Evolutionary conservation across 2,329 filamentous ascomycete species (phyloP), one percentile per base, ranked within the genome.

Genomic region (Proliferodiscus dingleyae): DNA sequence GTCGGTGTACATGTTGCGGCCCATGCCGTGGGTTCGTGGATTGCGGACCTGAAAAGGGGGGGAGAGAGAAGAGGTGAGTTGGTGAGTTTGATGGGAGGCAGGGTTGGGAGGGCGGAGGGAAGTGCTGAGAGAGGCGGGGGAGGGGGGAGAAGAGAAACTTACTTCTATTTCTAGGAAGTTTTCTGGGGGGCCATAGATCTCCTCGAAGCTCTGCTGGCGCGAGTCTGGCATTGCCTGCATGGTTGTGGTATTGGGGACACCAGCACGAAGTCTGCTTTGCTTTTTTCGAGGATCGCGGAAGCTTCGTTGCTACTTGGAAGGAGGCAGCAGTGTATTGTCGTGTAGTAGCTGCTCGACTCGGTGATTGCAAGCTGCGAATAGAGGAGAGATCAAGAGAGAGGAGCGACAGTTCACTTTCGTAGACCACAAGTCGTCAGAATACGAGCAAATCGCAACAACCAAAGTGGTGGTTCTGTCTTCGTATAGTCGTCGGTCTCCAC

Each of bases 91-190:
- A 46, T 44, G 21, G 33, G 41, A 15, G 34, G 37, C 39, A 47
- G 41, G 46, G 34, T 42, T 30, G 36, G 43, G 23, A 44, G 49
- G n/a, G n/a, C n/a, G n/a, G n/a, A n/a, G n/a, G n/a, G n/a, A n/a
- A n/a, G n/a, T n/a, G n/a, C n/a, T n/a, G 16, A n/a, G 19, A 13
- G 33, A 32, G 36, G 21, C n/a, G 10, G 36, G 16, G 22, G 7
- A 36, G 33, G 24, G 2, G 8, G 23, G 45, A 30, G 18, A 36
- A 40, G 32, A 44, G 30, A 41, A 26, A 64, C 71, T 47, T 67
- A 93, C 90, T 77, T 98, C 93, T 54, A 98, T 95, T 74, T 98
- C 93, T 44, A 98, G 80, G 66, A 97, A 96, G 74, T 98, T 98
- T 76, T 98, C 93, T 5, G 93, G 93, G 38, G 91, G 89, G 11